Evolutionary conservation across 148 eudicot species (phyloP).

Genomic region (Suaeda aralocaspica): DNA sequence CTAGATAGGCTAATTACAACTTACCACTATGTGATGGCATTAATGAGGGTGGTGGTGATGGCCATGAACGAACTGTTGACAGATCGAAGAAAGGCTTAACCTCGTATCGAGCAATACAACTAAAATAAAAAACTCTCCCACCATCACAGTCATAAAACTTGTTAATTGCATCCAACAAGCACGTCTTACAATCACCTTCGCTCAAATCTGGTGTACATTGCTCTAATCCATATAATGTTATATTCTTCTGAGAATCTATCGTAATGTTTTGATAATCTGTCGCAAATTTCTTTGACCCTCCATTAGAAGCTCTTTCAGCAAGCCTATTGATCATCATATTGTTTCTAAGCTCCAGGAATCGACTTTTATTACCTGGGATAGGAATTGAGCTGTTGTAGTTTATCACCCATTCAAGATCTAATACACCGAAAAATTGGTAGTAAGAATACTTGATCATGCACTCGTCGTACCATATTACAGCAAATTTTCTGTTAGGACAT

Average conservation of each 20-base stretch:
- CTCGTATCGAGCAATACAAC: conserved; percentile 28
- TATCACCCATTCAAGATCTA: no score
- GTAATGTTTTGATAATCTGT: no score
- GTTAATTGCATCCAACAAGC: not conserved
- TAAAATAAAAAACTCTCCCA: conserved; percentile 7
- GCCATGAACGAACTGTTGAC: not conserved
- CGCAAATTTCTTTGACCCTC: conserved; percentile 18
- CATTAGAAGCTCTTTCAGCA: not conserved
- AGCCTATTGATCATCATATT: not conserved
- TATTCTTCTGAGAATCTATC: no score
- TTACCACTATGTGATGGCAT: no score
- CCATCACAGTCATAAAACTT: not conserved
- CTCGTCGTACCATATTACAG: no score
- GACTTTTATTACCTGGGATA: not conserved
- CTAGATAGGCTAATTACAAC: no score
- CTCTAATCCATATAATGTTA: conserved; percentile 1
- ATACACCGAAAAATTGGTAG: no score
- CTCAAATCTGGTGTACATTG: conserved; percentile 29
- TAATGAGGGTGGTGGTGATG: not conserved
- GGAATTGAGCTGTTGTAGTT: not conserved
- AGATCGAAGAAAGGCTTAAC: conserved; percentile 11
- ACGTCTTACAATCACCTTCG: conserved; percentile 13
- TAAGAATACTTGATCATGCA: no score
- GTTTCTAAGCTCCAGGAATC: no score
- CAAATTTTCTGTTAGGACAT: no score